A percentile compares a stretch with the other conserved stretches of the same genome.
phyloP scores from a whole-genome alignment of 495 filamentous ascomycete genomes.

The Antarctomyces pellizariae region DNA sequence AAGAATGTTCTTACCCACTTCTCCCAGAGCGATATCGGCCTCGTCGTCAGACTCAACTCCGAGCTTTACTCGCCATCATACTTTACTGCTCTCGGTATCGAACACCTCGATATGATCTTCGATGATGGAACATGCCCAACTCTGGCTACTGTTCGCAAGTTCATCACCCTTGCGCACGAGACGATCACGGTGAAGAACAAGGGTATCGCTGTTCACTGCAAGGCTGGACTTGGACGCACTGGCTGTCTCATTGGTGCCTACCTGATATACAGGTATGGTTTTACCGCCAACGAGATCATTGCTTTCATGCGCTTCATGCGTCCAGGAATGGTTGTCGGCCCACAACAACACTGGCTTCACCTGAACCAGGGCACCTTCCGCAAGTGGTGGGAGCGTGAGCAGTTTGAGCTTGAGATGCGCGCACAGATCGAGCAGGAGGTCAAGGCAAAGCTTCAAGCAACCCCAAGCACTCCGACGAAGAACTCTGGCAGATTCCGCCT shows the following conservation, averaged over 20 bases:
- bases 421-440: constrained; percentile 7
- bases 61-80: constrained; percentile 86
- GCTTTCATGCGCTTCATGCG: constrained; percentile 99
- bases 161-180: constrained; percentile 84
- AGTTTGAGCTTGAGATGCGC: constrained; percentile 31
- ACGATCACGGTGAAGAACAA: constrained; percentile 73
- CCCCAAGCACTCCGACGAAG: constrained; percentile 59
- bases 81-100: constrained; percentile 85
- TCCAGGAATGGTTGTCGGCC: constrained; percentile 95
- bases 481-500: constrained; percentile 25
- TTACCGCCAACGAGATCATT: constrained; percentile 95
- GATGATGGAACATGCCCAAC: constrained; percentile 93
- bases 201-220: constrained; percentile 93
- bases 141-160: constrained; percentile 62
- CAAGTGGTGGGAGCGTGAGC: constrained; percentile 94
- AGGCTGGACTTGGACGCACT: constrained; percentile 88
- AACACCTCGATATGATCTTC: constrained; percentile 97
- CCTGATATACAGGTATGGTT: constrained; percentile 92
- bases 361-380: constrained; percentile 91
- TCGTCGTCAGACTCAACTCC: constrained; percentile 89
- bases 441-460: constrained; percentile 32
- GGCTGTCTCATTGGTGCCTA: constrained; percentile 94
- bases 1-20: constrained; percentile 92
- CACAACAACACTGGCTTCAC: constrained; percentile 98
- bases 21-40: constrained; percentile 56